Conservation (phyloP, 108 stramenopile species). For the Mayamaea pseudoterrestris region DNA sequence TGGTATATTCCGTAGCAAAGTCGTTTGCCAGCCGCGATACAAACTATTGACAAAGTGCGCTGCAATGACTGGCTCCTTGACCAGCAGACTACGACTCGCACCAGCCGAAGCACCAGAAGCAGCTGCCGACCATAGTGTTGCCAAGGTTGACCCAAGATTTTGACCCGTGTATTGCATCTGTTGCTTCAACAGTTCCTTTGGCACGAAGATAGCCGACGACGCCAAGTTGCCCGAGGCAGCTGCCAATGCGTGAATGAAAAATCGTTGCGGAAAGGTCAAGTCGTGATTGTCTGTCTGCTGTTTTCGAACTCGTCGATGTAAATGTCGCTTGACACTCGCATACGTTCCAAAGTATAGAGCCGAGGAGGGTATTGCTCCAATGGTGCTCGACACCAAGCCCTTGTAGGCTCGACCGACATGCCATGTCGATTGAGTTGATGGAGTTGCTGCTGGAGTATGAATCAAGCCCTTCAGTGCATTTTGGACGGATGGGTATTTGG, state of each 20-base stretch:
- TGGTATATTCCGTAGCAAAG: conserved; percentile 59
- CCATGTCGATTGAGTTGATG: conserved; percentile 6
- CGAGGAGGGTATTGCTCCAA: conserved; percentile 63
- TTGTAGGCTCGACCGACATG: conserved; percentile 18
- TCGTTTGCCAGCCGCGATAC: conserved; percentile 46
- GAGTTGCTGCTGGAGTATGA: background rate
- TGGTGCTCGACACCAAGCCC: conserved; percentile 36
- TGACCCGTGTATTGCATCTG: conserved; percentile 30
- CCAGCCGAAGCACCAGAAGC: too few species aligned
- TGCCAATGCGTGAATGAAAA: conserved; percentile 38
- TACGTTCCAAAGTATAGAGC: conserved; percentile 71
- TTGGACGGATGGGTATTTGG: conserved; percentile 9
- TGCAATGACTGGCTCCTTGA: conserved; percentile 11
- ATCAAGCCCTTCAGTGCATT: conserved; percentile 7
- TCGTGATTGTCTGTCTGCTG: background rate
- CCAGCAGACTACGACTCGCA: conserved; percentile 7
- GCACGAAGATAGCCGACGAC: conserved; percentile 53
- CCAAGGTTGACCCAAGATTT: background rate
- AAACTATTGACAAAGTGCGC: conserved; percentile 38
- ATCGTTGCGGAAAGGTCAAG: conserved; percentile 6
- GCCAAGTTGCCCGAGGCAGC: conserved; percentile 64
- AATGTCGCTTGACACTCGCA: conserved; percentile 31
- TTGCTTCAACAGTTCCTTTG: conserved; percentile 70
- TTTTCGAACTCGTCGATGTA: background rate
- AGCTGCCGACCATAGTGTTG: background rate